A percentile compares a stretch with the other conserved stretches of the same genome.
Evolutionary conservation across 176 grass and related monocot genomes (phyloP).

Genomic region (Triticum urartu): DNA sequence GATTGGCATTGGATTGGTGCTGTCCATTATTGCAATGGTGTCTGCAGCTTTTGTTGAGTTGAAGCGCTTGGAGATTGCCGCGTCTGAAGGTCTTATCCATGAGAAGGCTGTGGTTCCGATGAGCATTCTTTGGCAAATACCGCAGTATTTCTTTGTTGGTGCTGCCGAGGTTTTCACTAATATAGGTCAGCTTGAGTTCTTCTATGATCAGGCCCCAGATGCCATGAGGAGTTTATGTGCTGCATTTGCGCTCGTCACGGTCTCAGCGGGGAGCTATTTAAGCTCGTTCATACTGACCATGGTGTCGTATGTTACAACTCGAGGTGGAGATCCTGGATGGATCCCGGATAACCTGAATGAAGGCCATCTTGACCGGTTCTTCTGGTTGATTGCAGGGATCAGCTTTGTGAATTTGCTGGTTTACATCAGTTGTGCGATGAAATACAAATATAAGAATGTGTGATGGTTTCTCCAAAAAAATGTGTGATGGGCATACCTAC

Average conservation of each 20-base stretch:
- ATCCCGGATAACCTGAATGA: constrained; percentile 91
- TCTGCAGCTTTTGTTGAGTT: constrained; percentile 71
- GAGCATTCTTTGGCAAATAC: constrained; percentile 92
- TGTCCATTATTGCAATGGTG: constrained; percentile 76
- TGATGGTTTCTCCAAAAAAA: neutral
- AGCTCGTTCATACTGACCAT: constrained; percentile 70
- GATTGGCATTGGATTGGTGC: constrained; percentile 73
- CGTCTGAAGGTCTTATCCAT: constrained; percentile 48
- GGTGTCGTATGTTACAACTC: constrained; percentile 67
- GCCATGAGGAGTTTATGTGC: constrained; percentile 87
- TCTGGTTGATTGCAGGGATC: constrained; percentile 80
- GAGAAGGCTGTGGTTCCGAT: constrained; percentile 60
- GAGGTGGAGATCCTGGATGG: constrained; percentile 67
- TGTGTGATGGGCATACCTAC: constrained; percentile 34
- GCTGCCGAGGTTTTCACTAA: constrained; percentile 73
- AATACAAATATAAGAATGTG: constrained; percentile 72
- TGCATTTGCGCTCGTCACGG: constrained; percentile 68
- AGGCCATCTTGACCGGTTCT: constrained; percentile 93
- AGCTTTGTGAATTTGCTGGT: constrained; percentile 69
- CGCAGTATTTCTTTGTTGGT: constrained; percentile 72
- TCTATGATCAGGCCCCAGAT: constrained; percentile 74
- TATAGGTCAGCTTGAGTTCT: constrained; percentile 81
- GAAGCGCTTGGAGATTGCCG: constrained; percentile 64
- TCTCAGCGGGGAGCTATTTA: constrained; percentile 65
- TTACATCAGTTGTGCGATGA: constrained; percentile 53